These are phyloP conservation scores for Epichloe scottii DNA, from an alignment of 2,329 filamentous ascomycete genomes.

Conservation along the genomic window DNA sequence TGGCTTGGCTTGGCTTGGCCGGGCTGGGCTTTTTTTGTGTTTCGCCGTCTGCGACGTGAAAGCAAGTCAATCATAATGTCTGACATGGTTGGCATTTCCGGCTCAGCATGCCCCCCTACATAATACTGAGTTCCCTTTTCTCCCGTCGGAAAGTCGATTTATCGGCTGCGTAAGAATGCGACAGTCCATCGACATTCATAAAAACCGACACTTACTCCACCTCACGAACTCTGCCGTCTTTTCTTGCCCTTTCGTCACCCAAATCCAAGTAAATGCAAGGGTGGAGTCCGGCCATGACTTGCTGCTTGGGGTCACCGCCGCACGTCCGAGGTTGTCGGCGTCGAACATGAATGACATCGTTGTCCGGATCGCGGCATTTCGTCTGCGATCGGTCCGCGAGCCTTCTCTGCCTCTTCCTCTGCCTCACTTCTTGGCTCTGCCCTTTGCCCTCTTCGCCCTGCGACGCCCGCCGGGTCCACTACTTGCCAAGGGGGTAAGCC, in stretches of 20 bases:
- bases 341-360: conserved; percentile 3
- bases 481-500: background rate
- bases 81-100: background rate
- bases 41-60: background rate
- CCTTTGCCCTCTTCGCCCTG: background rate
- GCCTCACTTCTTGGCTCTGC: background rate
- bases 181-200: no score
- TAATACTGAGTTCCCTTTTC: background rate
- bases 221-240: no score
- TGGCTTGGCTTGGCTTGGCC: no score
- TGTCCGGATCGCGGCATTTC: conserved; percentile 1
- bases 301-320: background rate
- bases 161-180: no score
- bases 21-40: background rate
- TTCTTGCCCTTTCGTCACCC: no score
- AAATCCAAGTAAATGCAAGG: no score
- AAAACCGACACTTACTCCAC: no score
- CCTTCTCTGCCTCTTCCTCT: background rate
- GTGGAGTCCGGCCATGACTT: background rate
- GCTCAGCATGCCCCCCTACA: background rate
- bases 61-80: background rate
- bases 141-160: no score
- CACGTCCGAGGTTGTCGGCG: background rate
- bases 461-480: background rate
- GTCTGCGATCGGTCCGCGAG: conserved; percentile 1